Base-by-base conservation (phyloP, 2,329 filamentous ascomycete genomes). In the Helotiales sp. region DNA sequence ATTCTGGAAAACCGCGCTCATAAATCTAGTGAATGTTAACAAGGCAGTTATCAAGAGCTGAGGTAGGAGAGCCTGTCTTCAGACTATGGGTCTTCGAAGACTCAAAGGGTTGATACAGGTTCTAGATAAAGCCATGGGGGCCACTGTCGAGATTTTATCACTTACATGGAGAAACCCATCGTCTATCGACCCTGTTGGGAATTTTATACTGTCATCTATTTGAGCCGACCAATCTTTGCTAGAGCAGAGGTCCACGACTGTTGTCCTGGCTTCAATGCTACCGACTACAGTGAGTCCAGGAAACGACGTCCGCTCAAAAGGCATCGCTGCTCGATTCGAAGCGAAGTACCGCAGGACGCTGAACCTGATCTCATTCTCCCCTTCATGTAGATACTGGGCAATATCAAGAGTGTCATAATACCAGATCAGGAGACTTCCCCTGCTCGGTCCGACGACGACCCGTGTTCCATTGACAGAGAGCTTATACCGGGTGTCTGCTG, bases 401-500 rank as follows among this genome's bases (percentile, higher is more conserved):
- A 73, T 66, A 40, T 74, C 69, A 4, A 72, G 29, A 0, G 63
- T 63, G 54, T 73, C 71, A 52, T 72, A 74, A 59, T 69, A 72
- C 71, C 72, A 74, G 24, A 71, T 65, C 49, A 66, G 61, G 0
- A 66, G 69, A 50, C 70, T 74, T 24, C 75, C 67, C 31, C 73
- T 68, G 1, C 69, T 65, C 2, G 75, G 75, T 1, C 76, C 76
- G 2, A 73, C 68, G 2, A 71, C 67, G 13, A 75, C 66, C 9
- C 70, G 67, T 0, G n/a, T 49, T 2, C 70, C 69, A 65, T 78
- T 78, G 38, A 78, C 67, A 27, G 66, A 68, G 2, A 77, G 65
- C 52, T 77, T 77, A 65, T 77, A 78, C 8, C 74, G 68, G 5
- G 76, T 78, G 34, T 78, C 75, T 5, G 75, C 75, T 1, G 74